Base-by-base conservation (phyloP, 1,284 basidiomycete genomes). In the Exobasidium cylindrosporum region DNA sequence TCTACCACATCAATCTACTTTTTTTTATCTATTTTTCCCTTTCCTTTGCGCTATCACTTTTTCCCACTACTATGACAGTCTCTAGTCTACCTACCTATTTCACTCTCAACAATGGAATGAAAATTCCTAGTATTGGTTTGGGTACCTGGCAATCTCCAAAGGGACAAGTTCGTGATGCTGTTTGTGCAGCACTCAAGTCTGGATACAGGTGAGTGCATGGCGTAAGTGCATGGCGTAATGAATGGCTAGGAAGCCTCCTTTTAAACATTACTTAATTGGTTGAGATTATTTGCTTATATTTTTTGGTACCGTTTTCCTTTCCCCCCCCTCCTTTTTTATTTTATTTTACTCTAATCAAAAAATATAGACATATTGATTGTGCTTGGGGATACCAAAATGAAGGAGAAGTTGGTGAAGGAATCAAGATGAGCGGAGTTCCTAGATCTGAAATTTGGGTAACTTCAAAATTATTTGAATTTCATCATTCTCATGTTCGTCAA, bases 401-500 rank as follows among this genome's bases (percentile, higher is more conserved):
- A 82, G 89, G 87, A 76, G 89, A 92, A 80, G 91, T 91, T 26
- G 92, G 90, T 17, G 76, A 88, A 58, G 92, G 91, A 44, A 87
- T 95, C 78, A 82, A 83, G 44, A 85, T 84, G 49, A 88, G 87
- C 57, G 91, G 83, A 26, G 82, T 93, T 24, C 86, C 87, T 57
- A 85, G 92, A 66, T 84, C 85, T 47, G 88, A 93, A 65, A 85
- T 95, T 66, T 94, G 90, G 80, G 86, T 94, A 62, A 90, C 91
- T 4, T 88, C 87, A 62, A 92, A 94, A 82, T 83, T 92, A 47
- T 91, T 89, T 86, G 82, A 85, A 56, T 67, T 67, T 28, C n/a
- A 59, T 28, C 59, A 61, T 60, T 89, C 89, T 80, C 81, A 83
- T 52, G 85, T 83, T 35, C 87, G 87, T 0, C 80, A 89, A 14